Evolutionary conservation across 306 rosid genomes (phyloP), one percentile per base, ranked within the genome.

Genomic region (Begonia loranthoides): DNA sequence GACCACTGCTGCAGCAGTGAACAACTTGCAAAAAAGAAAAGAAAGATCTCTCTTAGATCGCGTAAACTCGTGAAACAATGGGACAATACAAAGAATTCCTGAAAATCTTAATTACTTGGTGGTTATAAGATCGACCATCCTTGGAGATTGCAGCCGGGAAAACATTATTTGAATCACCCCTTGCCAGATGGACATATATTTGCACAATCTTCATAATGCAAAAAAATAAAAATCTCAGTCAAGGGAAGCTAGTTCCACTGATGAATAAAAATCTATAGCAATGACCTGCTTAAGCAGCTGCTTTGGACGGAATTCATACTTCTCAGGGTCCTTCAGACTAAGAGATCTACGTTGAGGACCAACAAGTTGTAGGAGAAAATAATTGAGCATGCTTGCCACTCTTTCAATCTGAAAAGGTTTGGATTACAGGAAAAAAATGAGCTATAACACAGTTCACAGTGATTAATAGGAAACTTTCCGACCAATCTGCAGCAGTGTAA

Each of bases 371-470:
- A 86, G 68, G 62, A 92, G 73, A 74, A 92, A 92, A 55, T 92
- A 92, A 81, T 87, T 92, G 67, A 92, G 96, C 99, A 92, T 92
- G 70, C 99, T 87, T 50, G 99, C 99, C 60, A 92, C 99, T 69
- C 99, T 75, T 55, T 92, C 99, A 50, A 92, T 96, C 99, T 92
- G 74, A 56, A 57, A 64, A 7, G 36, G 0, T 28, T 19, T 2
- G 59, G 58, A 39, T 62, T 46, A 33, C 13, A 41, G 3, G 2
- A 41, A 41, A 12, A 41, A 41, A 9, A 41, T 10, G 1, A 41
- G 1, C 12, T 41, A 9, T 9, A 41, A 41, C 45, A 41, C n/a
- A 43, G 13, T 11, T 43, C 47, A 43, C 0, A 43, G 12, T 10
- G 47, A 43, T 43, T 43, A 13, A 43, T 43, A 13, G 14, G 14